Evolutionary conservation across 2,329 filamentous ascomycete species (phyloP), one percentile per base, ranked within the genome.

Genomic region (Corinectria fuckeliana): DNA sequence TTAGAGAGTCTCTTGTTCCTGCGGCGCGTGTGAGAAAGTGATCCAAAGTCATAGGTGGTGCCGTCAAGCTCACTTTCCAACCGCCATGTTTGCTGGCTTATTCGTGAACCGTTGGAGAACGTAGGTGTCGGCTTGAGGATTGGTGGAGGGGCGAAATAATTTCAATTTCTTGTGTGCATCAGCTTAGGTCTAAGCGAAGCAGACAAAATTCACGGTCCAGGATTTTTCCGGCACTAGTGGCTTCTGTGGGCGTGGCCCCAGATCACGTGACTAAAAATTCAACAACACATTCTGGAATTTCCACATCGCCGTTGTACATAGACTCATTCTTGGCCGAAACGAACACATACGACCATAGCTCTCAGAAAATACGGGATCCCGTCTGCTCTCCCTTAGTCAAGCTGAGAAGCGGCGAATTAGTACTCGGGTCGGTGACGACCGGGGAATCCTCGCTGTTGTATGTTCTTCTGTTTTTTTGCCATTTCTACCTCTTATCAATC

Each of bases 1-100:
- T 99, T 99, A 72, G 95, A 98, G 86, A 99, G 89, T 88, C 95
- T 93, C 93, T 99, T 99, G 90, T 99, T 99, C 92, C 90, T 93
- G 74, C 36, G 47, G 42, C 55, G 59, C 60, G 64, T 39, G 61
- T 73, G 60, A 75, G 69, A 56, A 65, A 51, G 20, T 34, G 21
- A n/a, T 58, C 10, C 26, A 56, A 28, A 41, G 45, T 7, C 25
- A 38, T 38, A 26, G 21, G 36, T 45, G 54, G 49, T 42, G 57
- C 56, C 30, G 18, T 57, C 36, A 64, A 70, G 69, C 82, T 78
- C 78, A 85, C 82, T 85, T 85, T 82, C 82, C 82, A 81, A 85
- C 82, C 78, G 82, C 82, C 82, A 85, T 85, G 76, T 78, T 84
- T 82, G 82, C 77, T 80, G 80, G 77, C 78, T 76, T 75, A 76